Conservation (phyloP, 2,329 filamentous ascomycete genomes). For the Aspergillus unguis region DNA sequence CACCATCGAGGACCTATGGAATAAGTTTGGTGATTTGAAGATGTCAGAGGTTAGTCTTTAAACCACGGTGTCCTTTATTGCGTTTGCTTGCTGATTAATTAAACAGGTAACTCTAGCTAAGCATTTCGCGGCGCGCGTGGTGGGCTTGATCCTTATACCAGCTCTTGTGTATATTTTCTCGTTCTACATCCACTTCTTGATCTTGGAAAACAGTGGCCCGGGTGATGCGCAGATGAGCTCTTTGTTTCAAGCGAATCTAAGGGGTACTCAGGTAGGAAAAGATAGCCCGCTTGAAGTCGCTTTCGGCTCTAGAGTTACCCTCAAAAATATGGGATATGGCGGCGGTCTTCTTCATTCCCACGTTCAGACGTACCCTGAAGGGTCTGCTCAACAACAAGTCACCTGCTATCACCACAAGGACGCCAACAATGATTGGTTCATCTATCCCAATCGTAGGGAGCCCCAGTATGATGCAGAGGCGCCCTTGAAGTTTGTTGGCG, state of each 20-base stretch:
- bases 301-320: slow-evolving; percentile 79
- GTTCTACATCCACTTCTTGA: slow-evolving; percentile 90
- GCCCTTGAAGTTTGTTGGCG: slow-evolving; percentile 70
- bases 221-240: slow-evolving; percentile 99
- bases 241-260: slow-evolving; percentile 94
- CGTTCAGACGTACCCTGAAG: slow-evolving; percentile 92
- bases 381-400: slow-evolving; percentile 90
- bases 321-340: slow-evolving; percentile 99
- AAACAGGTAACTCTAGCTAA: slow-evolving; percentile 63
- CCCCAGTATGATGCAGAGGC: slow-evolving; percentile 68
- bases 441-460: slow-evolving; percentile 86
- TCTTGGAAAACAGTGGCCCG: slow-evolving; percentile 88
- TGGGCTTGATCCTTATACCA: slow-evolving; percentile 85
- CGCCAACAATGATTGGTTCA: slow-evolving; percentile 99
- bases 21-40: slow-evolving; percentile 90
- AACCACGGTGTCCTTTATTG: background rate
- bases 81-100: slow-evolving; percentile 27
- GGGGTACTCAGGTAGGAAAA: slow-evolving; percentile 88
- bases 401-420: slow-evolving; percentile 99
- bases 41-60: slow-evolving; percentile 69
- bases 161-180: slow-evolving; percentile 91
- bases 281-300: slow-evolving; percentile 92
- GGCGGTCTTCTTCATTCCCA: slow-evolving; percentile 95
- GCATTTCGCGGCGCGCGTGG: slow-evolving; percentile 74
- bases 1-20: slow-evolving; percentile 95